Evolutionary conservation across 176 grass and related monocot species (phyloP), one percentile per base, ranked within the genome.

Genomic region (Avena insularis): DNA sequence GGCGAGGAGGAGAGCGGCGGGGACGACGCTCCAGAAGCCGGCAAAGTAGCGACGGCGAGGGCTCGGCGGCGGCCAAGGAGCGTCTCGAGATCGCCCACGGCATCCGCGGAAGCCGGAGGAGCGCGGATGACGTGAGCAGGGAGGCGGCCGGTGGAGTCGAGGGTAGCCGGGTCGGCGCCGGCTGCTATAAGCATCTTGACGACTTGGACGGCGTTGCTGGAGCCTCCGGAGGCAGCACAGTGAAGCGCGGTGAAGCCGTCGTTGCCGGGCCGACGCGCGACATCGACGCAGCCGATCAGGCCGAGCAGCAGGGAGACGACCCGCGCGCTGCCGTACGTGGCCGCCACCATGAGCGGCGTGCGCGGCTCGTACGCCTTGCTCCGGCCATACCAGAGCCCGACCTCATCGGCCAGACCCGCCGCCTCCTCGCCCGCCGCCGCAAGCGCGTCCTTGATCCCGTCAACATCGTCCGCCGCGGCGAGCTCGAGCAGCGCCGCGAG

Each of bases 271-370:
- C 87, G 80, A 1, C 82, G 67, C 79, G 92, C 91, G 1, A 95
- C 84, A 12, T 97, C 89, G 45, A 93, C 89, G 12, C 82, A 88
- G 27, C 87, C 78, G n/a, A 82, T 38, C 6, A 90, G 80, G 49
- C 64, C 88, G 16, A 97, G 78, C n/a, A 97, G 77, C 53, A 93
- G 78, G 12, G 78, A 31, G 73, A 94, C 78, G 11, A 84, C 92
- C 21, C 46, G 76, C 4, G 84, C 54, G 79, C 92, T 94, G 81
- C 95, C 95, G 77, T 93, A 97, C 8, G 93, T 95, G 70, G 95
- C 89, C 7, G 95, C 93, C 8, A 97, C 95, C 95, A 97, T 97
- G 65, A 97, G 72, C 4, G 93, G 93, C 48, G 93, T 97, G 63
- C 89, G 95, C 6, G 79, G 92, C 87, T 95, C 91, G 60, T 92